Evolutionary conservation across 305 asterid species (phyloP).

Genomic region (Fraxinus ornus): DNA sequence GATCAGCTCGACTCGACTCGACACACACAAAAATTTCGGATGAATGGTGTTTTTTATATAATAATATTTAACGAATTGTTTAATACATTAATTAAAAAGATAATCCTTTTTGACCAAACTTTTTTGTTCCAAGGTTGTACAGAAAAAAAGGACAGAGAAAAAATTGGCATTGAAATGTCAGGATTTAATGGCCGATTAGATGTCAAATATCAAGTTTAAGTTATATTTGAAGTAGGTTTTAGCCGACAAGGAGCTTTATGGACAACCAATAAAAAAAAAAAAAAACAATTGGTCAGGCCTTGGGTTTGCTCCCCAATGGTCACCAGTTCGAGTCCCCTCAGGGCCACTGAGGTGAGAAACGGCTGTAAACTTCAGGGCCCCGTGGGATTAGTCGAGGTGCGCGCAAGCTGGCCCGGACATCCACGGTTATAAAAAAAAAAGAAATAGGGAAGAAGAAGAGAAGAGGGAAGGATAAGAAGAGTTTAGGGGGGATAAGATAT

Average conservation of each 20-base stretch:
- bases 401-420: too few species aligned
- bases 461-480: neutral
- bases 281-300: too few species aligned
- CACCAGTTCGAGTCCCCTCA: too few species aligned
- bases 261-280: neutral
- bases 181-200: neutral
- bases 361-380: too few species aligned
- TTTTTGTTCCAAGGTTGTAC: constrained; percentile 16
- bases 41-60: neutral
- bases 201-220: too few species aligned
- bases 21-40: neutral
- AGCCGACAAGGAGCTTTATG: too few species aligned
- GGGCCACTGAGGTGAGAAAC: too few species aligned
- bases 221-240: too few species aligned
- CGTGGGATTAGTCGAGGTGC: too few species aligned
- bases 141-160: constrained; percentile 14
- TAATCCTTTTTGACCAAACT: constrained; percentile 25
- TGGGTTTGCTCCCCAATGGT: too few species aligned
- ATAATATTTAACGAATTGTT: neutral
- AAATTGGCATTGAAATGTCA: constrained; percentile 9
- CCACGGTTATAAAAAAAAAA: too few species aligned
- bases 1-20: neutral
- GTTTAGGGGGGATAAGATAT: neutral
- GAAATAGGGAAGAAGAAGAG: neutral
- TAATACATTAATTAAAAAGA: constrained; percentile 32